A percentile compares a stretch with the other conserved stretches of the same genome.
phyloP scores from a whole-genome alignment of 2,329 filamentous ascomycete species.

The Acarospora socialis region DNA sequence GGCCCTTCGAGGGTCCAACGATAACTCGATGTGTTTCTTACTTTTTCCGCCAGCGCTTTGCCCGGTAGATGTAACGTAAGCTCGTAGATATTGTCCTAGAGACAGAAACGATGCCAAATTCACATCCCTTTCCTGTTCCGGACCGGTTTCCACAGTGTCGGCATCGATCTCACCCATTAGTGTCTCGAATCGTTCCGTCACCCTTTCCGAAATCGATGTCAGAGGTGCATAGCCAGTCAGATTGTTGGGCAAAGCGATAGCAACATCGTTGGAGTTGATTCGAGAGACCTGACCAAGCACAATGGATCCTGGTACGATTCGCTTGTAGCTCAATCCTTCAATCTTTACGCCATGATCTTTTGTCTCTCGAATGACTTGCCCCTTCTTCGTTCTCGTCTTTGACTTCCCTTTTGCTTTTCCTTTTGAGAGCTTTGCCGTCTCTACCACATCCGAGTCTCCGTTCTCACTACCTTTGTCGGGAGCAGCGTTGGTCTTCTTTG shows the following conservation, averaged over 20 bases:
- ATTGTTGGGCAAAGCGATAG: slow-evolving; percentile 81
- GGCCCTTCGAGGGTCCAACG: slow-evolving; percentile 61
- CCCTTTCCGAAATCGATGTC: slow-evolving; percentile 71
- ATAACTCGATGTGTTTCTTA: slow-evolving; percentile 75
- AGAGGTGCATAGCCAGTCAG: slow-evolving; percentile 79
- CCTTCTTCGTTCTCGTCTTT: slow-evolving; percentile 12
- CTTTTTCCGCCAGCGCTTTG: slow-evolving; percentile 45
- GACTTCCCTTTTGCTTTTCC: slow-evolving; percentile 19
- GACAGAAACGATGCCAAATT: slow-evolving; percentile 63
- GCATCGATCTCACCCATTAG: slow-evolving; percentile 46
- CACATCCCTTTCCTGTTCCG: slow-evolving; percentile 40
- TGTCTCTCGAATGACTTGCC: slow-evolving; percentile 11
- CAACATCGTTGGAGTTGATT: slow-evolving; percentile 66
- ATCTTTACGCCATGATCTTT: slow-evolving; percentile 49
- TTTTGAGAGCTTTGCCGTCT: slow-evolving; percentile 13
- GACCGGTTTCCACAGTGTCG: slow-evolving; percentile 35
- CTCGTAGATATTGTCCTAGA: slow-evolving; percentile 77
- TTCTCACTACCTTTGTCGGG: slow-evolving; percentile 9
- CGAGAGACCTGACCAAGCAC: slow-evolving; percentile 75
- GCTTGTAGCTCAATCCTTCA: slow-evolving; percentile 84
- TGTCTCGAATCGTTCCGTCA: slow-evolving; percentile 62
- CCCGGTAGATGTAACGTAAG: slow-evolving; percentile 64
- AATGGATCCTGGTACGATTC: slow-evolving; percentile 69
- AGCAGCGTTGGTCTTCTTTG: slow-evolving; percentile 15
- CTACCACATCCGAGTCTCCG: slow-evolving; percentile 8